phyloP scores from a whole-genome alignment of 2,329 filamentous ascomycete genomes.

The Plenodomus lindquistii region DNA sequence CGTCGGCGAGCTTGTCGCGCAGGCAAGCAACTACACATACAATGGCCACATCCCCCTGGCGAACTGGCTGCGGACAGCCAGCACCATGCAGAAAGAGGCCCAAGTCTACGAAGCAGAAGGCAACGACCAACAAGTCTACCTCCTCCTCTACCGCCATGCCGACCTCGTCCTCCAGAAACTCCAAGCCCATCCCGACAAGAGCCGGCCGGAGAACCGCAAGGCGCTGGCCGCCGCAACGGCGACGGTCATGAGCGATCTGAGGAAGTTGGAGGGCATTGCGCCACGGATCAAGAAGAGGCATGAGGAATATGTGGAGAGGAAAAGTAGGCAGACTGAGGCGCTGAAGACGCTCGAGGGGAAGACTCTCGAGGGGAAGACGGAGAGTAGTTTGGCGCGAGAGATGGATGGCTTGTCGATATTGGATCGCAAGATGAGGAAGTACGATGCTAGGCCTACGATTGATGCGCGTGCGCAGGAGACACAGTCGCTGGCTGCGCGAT shows the following conservation, averaged over 20 bases:
- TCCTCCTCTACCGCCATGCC: slow-evolving; percentile 88
- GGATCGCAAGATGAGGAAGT: slow-evolving; percentile 24
- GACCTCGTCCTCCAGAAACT: slow-evolving; percentile 79
- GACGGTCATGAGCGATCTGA: slow-evolving; percentile 66
- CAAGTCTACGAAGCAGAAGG: slow-evolving; percentile 82
- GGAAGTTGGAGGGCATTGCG: slow-evolving; percentile 76
- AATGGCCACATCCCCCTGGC: slow-evolving; percentile 75
- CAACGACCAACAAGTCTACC: slow-evolving; percentile 85
- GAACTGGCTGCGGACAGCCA: slow-evolving; percentile 80
- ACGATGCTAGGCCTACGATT: slow-evolving; percentile 32
- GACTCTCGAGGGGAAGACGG: slow-evolving; percentile 1
- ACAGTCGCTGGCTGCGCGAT: slow-evolving; percentile 35
- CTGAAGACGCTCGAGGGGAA: slow-evolving; percentile 32
- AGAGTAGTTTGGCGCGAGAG: slow-evolving; percentile 18
- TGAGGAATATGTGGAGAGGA: slow-evolving; percentile 50
- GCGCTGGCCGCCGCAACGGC: slow-evolving; percentile 61
- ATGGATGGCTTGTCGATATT: slow-evolving; percentile 27
- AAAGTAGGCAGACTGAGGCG: slow-evolving; percentile 27
- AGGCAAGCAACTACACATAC: slow-evolving; percentile 81
- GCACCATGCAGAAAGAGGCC: slow-evolving; percentile 80
- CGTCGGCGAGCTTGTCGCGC: slow-evolving; percentile 74
- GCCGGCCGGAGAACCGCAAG: slow-evolving; percentile 62
- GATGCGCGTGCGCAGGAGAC: slow-evolving; percentile 36
- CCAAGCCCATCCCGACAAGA: slow-evolving; percentile 74
- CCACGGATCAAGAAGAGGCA: slow-evolving; percentile 74